Percentiles rank a stretch among this genome's conserved stretches.
Conservation (phyloP, 2,329 filamentous ascomycete species). For the Ophiocordyceps polyrhachis-furcata region DNA sequence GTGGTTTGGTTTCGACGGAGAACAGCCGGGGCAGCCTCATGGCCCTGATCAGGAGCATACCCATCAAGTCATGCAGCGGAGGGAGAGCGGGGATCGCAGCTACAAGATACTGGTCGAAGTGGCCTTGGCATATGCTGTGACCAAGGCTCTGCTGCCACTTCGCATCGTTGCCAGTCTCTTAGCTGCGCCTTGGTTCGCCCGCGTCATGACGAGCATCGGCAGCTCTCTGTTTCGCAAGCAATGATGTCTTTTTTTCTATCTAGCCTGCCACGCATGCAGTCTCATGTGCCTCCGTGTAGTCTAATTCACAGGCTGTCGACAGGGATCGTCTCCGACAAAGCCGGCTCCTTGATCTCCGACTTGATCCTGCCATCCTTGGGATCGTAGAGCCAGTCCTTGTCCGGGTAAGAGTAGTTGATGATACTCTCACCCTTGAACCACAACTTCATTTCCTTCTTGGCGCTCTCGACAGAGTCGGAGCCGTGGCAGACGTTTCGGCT, state of each 20-base stretch:
- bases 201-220: conserved; percentile 31
- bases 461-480: conserved; percentile 95
- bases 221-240: conserved; percentile 11
- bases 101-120: conserved; percentile 48
- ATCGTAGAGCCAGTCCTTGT: conserved; percentile 89
- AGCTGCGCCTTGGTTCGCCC: conserved; percentile 85
- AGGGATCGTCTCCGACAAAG: not conserved
- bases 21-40: conserved; percentile 7
- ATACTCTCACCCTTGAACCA: conserved; percentile 91
- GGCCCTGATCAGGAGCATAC: conserved; percentile 5
- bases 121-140: conserved; percentile 78
- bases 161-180: conserved; percentile 64
- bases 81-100: conserved; percentile 21
- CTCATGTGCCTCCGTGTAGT: not conserved
- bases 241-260: conserved; percentile 3
- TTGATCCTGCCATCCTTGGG: conserved; percentile 31
- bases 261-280: not conserved
- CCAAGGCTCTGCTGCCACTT: conserved; percentile 65
- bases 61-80: conserved; percentile 15
- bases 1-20: conserved; percentile 50
- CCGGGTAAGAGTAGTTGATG: conserved; percentile 66
- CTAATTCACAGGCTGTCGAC: conserved; percentile 1
- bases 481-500: conserved; percentile 99
- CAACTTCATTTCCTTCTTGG: conserved; percentile 98
- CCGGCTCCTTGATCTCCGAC: not conserved